Conservation (phyloP, 345 rosid species). For the Xanthoceras sorbifolium region DNA sequence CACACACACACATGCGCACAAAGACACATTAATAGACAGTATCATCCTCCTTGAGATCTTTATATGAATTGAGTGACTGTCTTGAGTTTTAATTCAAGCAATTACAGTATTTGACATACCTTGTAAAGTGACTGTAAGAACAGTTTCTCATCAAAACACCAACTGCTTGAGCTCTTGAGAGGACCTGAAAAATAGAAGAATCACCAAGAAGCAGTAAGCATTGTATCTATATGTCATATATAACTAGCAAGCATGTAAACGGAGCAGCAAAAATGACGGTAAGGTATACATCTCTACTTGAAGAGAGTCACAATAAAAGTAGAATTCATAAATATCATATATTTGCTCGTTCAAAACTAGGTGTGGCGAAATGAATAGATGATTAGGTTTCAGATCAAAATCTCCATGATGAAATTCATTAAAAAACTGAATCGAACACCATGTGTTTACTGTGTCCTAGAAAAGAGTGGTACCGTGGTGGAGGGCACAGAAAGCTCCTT, state of each 20-base stretch:
- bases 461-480: not conserved
- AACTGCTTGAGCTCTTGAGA: slow-evolving; percentile 53
- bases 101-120: slow-evolving; percentile 44
- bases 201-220: slow-evolving; percentile 17
- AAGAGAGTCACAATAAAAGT: not conserved
- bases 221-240: not conserved
- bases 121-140: slow-evolving; percentile 85
- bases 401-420: not conserved
- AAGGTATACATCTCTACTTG: not conserved
- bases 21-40: not conserved
- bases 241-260: not conserved
- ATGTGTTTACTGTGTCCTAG: not conserved
- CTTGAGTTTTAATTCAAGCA: not conserved
- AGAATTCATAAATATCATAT: not conserved
- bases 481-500: not conserved
- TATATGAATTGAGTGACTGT: not conserved
- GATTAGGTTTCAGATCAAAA: not conserved
- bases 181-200: slow-evolving; percentile 39
- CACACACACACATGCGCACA: not conserved
- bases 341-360: not conserved
- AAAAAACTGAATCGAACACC: not conserved
- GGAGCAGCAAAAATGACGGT: not conserved
- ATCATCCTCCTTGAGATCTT: not conserved
- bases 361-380: not conserved
- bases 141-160: slow-evolving; percentile 80